phyloP scores from a whole-genome alignment of 805 yeast genomes.

The Teunomyces aglyptinius region DNA sequence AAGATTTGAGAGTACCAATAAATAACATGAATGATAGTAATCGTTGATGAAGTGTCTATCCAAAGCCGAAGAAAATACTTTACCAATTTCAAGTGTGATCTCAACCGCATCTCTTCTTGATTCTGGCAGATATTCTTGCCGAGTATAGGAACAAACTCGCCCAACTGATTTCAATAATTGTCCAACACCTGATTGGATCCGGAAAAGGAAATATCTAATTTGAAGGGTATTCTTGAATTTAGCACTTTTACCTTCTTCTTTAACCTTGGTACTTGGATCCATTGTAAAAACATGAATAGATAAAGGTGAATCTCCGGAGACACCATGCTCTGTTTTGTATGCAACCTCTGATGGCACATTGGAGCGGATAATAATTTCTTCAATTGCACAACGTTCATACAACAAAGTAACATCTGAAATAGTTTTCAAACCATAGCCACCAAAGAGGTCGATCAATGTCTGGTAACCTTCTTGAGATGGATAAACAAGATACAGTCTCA shows the following conservation, averaged over 20 bases:
- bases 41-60: conserved; percentile 16
- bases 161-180: conserved; percentile 43
- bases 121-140: conserved; percentile 39
- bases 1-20: conserved; percentile 36
- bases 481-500: conserved; percentile 49
- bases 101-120: conserved; percentile 40
- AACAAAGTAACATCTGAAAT: conserved; percentile 33
- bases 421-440: conserved; percentile 39
- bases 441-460: conserved; percentile 41
- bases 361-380: conserved; percentile 54
- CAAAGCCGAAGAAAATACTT: conserved; percentile 26
- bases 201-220: conserved; percentile 48
- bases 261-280: conserved; percentile 37
- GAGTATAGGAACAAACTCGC: conserved; percentile 46
- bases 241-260: conserved; percentile 49
- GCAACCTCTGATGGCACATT: conserved; percentile 48
- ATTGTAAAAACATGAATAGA: conserved; percentile 32
- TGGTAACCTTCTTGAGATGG: conserved; percentile 43
- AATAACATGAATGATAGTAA: conserved; percentile 22
- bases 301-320: not conserved
- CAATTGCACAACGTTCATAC: conserved; percentile 52
- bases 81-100: conserved; percentile 34
- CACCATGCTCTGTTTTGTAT: conserved; percentile 33
- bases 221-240: conserved; percentile 63
- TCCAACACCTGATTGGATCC: conserved; percentile 46